Conservation (phyloP, 208 protist species). For the Crithidia acanthocephali region DNA sequence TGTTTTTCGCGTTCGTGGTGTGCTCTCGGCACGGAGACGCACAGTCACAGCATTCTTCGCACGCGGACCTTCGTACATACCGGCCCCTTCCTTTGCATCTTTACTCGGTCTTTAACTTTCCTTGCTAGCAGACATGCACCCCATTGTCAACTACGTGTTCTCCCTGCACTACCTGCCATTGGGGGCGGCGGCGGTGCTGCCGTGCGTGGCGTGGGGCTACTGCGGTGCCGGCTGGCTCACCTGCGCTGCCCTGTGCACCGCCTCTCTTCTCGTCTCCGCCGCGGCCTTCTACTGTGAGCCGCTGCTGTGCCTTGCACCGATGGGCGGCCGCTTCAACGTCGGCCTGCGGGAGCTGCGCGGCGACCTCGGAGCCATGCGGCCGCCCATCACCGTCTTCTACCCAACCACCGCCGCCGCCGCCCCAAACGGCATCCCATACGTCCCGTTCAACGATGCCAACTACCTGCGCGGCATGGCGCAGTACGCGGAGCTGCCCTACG, state of each 20-base stretch:
- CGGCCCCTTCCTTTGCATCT: not conserved
- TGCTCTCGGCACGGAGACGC: no score
- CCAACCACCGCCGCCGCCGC: slow-evolving; percentile 39
- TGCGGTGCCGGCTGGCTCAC: slow-evolving; percentile 16
- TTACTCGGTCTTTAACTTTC: not conserved
- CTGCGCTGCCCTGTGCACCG: slow-evolving; percentile 2
- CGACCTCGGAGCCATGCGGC: slow-evolving; percentile 26
- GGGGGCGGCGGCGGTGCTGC: slow-evolving; percentile 2
- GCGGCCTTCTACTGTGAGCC: slow-evolving; percentile 49
- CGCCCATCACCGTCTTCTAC: slow-evolving; percentile 76
- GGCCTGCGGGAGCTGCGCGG: slow-evolving; percentile 46
- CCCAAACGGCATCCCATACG: slow-evolving; percentile 32
- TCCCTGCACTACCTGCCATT: slow-evolving; percentile 33
- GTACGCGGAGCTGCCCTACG: slow-evolving; percentile 53
- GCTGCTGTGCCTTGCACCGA: slow-evolving; percentile 44
- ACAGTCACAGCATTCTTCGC: no score
- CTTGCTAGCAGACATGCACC: not conserved
- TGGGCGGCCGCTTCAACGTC: slow-evolving; percentile 60
- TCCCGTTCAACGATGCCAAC: slow-evolving; percentile 65
- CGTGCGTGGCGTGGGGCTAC: slow-evolving; percentile 5
- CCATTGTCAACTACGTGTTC: slow-evolving; percentile 19
- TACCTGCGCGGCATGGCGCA: slow-evolving; percentile 65
- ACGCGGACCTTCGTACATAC: no score
- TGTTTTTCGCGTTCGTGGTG: no score
- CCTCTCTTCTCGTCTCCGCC: slow-evolving; percentile 22